Percentiles rank a stretch among this genome's conserved stretches.
Evolutionary conservation across 2,329 filamentous ascomycete species (phyloP).

Genomic region (Fusarium sp.): DNA sequence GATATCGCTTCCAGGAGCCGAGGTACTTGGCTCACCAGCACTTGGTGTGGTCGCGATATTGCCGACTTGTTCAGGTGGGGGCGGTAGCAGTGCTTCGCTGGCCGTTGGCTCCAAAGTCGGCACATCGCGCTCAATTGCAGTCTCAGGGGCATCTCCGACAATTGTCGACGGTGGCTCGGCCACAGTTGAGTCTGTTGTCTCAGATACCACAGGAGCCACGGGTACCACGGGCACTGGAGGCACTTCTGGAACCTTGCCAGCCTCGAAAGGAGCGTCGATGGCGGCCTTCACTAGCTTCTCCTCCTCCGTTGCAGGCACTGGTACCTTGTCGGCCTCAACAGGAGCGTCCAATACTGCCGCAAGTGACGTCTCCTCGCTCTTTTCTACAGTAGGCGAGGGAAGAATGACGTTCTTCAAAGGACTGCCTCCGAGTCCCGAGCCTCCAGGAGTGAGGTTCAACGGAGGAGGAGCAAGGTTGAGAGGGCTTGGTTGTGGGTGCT

Average conservation of each 20-base stretch:
- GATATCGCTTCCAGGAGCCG: conserved; percentile 40
- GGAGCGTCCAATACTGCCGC: conserved; percentile 4
- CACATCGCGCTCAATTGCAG: conserved; percentile 44
- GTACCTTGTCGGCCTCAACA: conserved; percentile 12
- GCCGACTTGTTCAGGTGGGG: conserved; percentile 55
- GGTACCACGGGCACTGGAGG: conserved; percentile 1
- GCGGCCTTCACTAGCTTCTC: conserved; percentile 19
- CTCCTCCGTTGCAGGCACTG: conserved; percentile 10
- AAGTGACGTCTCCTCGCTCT: conserved; percentile 24
- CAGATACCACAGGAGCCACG: conserved; percentile 11
- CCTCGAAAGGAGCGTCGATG: conserved; percentile 27
- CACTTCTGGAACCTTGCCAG: conserved; percentile 1
- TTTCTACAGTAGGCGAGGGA: conserved; percentile 58
- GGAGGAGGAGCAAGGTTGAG: conserved; percentile 48
- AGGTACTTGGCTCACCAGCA: conserved; percentile 42
- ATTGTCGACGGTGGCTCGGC: conserved; percentile 49
- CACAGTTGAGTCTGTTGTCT: conserved; percentile 40
- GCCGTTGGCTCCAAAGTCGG: conserved; percentile 35
- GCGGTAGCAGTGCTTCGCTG: conserved; percentile 48
- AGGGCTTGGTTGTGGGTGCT: conserved; percentile 45
- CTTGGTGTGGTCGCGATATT: conserved; percentile 53
- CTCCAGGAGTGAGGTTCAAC: conserved; percentile 42
- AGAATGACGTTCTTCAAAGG: conserved; percentile 65
- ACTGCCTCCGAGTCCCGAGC: conserved; percentile 60
- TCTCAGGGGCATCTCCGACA: conserved; percentile 46